Evolutionary conservation across 768 basidiomycete genomes (phyloP), one percentile per base, ranked within the genome.

Genomic region (Stropharia rugosoannulata): DNA sequence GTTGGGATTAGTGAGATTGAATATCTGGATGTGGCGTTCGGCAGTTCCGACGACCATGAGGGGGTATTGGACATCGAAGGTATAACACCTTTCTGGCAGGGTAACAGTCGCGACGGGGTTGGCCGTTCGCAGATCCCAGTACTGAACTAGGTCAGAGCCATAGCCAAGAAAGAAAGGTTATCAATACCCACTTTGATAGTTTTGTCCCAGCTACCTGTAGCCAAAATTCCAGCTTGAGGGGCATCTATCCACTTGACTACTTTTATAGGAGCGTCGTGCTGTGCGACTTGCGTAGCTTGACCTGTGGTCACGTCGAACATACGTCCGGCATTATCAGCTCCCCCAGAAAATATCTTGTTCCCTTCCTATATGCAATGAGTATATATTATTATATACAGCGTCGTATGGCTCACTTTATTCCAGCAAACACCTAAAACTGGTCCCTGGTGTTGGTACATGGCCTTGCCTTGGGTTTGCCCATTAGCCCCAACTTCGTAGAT

Each of bases 131-230:
- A 95, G 70, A 71, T 97, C 93, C 95, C 95, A 98, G 65, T 97
- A 98, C 93, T 97, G 62, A 27, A 25, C 15, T 36, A 55, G 19
- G 11, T 54, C 59, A 49, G 45, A 54, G 16, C 11, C 3, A 56
- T 18, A 29, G 22, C 43, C 38, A 51, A 19, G 49, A 40, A 29
- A 25, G 45, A 39, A 35, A 22, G n/a, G 49, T 32, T 32, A 48
- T 42, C 22, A 60, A 57, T 2, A 65, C 73, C 53, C 61, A 95
- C 95, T 80, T 95, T 96, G 67, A 98, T 73, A 1, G 93, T 96
- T 74, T 96, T 96, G 71, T 99, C 96, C 97, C 97, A 99, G 51
- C 93, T 94, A 9, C 95, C 97, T 1, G 96, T 98, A 11, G 87
- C 92, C 16, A 95, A 76, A 59, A 95, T 85, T 12, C 90, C 84